These are phyloP conservation scores for Rosa multiflora DNA, from an alignment of 306 rosid species.

Conservation along the genomic window DNA sequence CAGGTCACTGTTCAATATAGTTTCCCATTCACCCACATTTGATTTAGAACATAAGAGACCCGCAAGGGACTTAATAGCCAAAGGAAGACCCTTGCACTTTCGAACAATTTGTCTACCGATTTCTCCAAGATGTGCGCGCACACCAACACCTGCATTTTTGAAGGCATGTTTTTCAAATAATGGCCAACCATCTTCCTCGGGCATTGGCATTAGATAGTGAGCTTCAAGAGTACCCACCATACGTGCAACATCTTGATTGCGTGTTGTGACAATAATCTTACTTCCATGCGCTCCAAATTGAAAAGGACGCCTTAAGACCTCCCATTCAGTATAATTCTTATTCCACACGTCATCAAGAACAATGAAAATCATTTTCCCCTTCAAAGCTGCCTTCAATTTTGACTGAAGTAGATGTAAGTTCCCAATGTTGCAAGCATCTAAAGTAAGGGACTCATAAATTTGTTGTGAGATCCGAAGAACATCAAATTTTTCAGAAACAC, in stretches of 20 bases:
- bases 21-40: too few relatives aligned
- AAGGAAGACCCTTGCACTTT: too few relatives aligned
- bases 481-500: not conserved
- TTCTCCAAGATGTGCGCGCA: too few relatives aligned
- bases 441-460: too few relatives aligned
- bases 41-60: too few relatives aligned
- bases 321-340: not conserved
- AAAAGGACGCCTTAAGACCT: not conserved
- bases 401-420: not conserved
- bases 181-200: too few relatives aligned
- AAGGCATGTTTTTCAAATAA: too few relatives aligned
- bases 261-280: conserved; percentile 4
- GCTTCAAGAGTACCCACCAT: not conserved
- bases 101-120: too few relatives aligned
- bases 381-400: not conserved
- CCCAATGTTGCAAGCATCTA: too few relatives aligned
- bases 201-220: too few relatives aligned
- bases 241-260: not conserved
- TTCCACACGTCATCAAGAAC: conserved; percentile 3
- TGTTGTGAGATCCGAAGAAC: not conserved
- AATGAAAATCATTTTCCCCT: not conserved
- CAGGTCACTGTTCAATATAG: not conserved
- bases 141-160: too few relatives aligned
- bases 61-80: too few relatives aligned
- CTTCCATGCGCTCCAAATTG: not conserved